Conservation (phyloP, 306 rosid genomes). For the Bauhinia variegata region DNA sequence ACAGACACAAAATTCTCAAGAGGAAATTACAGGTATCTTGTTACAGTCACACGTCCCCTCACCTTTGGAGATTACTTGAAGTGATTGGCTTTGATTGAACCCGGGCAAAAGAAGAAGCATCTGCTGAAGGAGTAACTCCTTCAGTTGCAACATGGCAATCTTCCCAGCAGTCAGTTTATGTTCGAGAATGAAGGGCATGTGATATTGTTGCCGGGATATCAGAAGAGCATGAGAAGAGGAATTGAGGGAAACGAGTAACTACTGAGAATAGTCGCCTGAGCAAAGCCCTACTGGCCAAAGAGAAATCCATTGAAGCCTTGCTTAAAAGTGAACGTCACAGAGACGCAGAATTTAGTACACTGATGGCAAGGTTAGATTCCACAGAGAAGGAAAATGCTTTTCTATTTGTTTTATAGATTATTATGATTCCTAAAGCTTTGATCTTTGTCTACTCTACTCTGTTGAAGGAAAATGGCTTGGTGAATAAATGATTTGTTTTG, state of each 20-base stretch:
- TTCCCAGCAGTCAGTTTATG: slow-evolving; percentile 37
- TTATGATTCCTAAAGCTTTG: too few species aligned
- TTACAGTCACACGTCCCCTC: slow-evolving; percentile 11
- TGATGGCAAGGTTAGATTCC: slow-evolving; percentile 70
- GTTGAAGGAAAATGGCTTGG: too few species aligned
- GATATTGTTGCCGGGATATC: slow-evolving; percentile 46
- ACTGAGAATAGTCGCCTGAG: slow-evolving; percentile 55
- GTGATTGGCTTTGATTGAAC: neutral
- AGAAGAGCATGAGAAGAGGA: slow-evolving; percentile 54
- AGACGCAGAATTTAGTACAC: slow-evolving; percentile 63
- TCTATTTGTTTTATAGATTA: too few species aligned
- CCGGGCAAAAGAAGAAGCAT: slow-evolving; percentile 39
- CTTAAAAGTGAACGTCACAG: slow-evolving; percentile 49
- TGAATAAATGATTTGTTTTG: too few species aligned
- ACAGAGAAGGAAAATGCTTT: slow-evolving; percentile 79
- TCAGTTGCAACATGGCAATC: slow-evolving; percentile 44
- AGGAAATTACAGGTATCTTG: slow-evolving; percentile 48
- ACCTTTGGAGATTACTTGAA: slow-evolving; percentile 22
- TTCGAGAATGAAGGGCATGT: slow-evolving; percentile 35
- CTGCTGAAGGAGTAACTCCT: slow-evolving; percentile 40
- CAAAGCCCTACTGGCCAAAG: slow-evolving; percentile 56
- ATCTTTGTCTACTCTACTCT: too few species aligned
- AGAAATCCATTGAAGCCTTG: slow-evolving; percentile 54
- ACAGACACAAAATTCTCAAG: slow-evolving; percentile 36
- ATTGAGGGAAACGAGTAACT: slow-evolving; percentile 47